Evolutionary conservation across 2,329 filamentous ascomycete species (phyloP), one percentile per base, ranked within the genome.

Genomic region (Cytospora chrysosperma): DNA sequence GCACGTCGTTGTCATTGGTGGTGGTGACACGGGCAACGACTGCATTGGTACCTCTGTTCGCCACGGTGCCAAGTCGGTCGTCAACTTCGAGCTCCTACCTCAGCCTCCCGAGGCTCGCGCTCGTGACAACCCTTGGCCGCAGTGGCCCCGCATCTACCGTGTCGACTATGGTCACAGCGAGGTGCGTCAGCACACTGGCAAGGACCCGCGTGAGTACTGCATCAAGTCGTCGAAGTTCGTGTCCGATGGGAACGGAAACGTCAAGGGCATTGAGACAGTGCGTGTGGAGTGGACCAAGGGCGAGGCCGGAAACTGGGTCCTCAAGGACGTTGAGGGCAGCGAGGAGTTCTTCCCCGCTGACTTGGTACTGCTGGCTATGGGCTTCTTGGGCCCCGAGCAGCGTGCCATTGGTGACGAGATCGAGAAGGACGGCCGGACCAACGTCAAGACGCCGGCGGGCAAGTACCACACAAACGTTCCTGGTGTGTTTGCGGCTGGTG

Each of bases 171-270:
- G 94, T 62, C 94, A 98, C 82, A 90, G 89, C 19, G 94, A 98
- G 78, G 94, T 97, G 72, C 93, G 94, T 77, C 93, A 94, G 70
- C 93, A 97, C 81, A 94, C 93, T 82, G 94, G 94, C 78, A 93
- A 93, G 75, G 94, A 97, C 72, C 94, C 94, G 64, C 92, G 94
- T 71, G 94, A 97, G 80, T 98, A 91, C 83, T 97, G 93, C 81
- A 93, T 98, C 79, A 97, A 97, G 92, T 96, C 93, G 21, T 94
- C 96, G 81, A 92, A 96, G 72, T 98, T 98, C 70, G 92, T 96
- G 66, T 92, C 93, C 69, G 92, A 97, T 71, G 93, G 92, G 67
- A 86, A 79, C 56, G 93, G 93, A 74, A 89, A 89, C 68, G 92
- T 98, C 73, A 96, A 93, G 82, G 94, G 94, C 68, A 97, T 98